phyloP scores from a whole-genome alignment of 2,329 filamentous ascomycete species.

The Emmonsia crescens region DNA sequence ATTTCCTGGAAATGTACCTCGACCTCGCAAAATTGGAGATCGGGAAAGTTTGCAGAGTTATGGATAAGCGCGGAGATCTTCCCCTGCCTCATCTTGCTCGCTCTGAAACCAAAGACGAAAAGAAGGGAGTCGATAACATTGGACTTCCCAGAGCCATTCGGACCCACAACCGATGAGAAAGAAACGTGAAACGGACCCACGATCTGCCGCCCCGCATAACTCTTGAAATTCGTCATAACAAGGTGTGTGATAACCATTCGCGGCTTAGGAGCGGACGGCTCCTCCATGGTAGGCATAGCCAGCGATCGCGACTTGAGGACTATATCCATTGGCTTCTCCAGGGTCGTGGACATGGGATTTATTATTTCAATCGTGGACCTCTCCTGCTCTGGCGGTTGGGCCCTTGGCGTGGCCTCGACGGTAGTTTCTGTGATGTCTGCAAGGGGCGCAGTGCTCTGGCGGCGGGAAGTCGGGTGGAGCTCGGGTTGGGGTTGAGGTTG shows the following conservation, averaged over 20 bases:
- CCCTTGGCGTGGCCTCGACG: constrained; percentile 13
- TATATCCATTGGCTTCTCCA: constrained; percentile 91
- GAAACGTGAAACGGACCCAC: constrained; percentile 95
- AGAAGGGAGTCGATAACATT: constrained; percentile 97
- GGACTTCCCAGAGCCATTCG: constrained; percentile 95
- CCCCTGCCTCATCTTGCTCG: constrained; percentile 98
- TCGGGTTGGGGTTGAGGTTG: constrained; percentile 28
- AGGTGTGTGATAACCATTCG: constrained; percentile 89
- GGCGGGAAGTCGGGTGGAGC: background rate
- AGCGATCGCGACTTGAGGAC: constrained; percentile 73
- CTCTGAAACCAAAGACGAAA: constrained; percentile 98
- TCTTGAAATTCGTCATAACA: constrained; percentile 95
- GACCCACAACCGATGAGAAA: constrained; percentile 94
- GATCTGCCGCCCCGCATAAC: constrained; percentile 88
- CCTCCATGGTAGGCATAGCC: constrained; percentile 52
- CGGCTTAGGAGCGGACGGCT: constrained; percentile 66
- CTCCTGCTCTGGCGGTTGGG: constrained; percentile 39
- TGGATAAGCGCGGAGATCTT: constrained; percentile 97
- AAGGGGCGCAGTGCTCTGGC: constrained; percentile 47
- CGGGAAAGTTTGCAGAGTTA: constrained; percentile 78
- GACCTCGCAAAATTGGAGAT: constrained; percentile 86
- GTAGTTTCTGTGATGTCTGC: constrained; percentile 61
- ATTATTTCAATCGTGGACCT: constrained; percentile 54
- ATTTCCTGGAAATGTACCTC: constrained; percentile 95
- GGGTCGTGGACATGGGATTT: constrained; percentile 61